phyloP scores from a whole-genome alignment of 352 stramenopile genomes.

The Globisporangium canariense region DNA sequence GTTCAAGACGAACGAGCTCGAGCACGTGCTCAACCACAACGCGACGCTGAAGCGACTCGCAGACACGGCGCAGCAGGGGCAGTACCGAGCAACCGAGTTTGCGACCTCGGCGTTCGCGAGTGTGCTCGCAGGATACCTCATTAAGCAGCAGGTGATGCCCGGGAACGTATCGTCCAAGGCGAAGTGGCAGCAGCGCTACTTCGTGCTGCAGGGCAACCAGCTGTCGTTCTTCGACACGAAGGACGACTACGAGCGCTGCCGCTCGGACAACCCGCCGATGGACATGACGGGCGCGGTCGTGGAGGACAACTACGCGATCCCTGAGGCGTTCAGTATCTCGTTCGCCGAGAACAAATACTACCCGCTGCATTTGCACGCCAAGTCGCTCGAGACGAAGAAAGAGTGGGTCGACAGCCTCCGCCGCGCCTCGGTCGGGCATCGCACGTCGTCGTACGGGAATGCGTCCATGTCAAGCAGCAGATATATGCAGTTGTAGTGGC shows the following conservation, averaged over 20 bases:
- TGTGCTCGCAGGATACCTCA: conserved; percentile 78
- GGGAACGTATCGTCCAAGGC: conserved; percentile 33
- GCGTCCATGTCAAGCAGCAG: conserved; percentile 19
- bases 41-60: conserved; percentile 83
- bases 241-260: conserved; percentile 82
- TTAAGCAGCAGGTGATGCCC: conserved; percentile 75
- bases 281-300: conserved; percentile 72
- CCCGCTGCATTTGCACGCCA: conserved; percentile 77
- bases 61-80: conserved; percentile 80
- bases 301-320: conserved; percentile 73
- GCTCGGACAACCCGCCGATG: conserved; percentile 77
- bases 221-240: conserved; percentile 86
- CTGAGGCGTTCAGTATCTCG: conserved; percentile 78
- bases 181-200: conserved; percentile 89
- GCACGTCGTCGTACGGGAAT: conserved; percentile 17
- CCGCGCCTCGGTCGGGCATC: conserved; percentile 35
- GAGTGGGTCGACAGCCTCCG: conserved; percentile 81
- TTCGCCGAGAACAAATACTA: conserved; percentile 82
- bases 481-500: conserved; percentile 35
- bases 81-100: conserved; percentile 85
- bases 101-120: conserved; percentile 63
- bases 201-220: conserved; percentile 75
- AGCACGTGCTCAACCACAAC: conserved; percentile 87
- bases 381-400: conserved; percentile 69
- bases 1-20: conserved; percentile 86